phyloP scores from a whole-genome alignment of 768 basidiomycete genomes.

The Roridomyces roridus region DNA sequence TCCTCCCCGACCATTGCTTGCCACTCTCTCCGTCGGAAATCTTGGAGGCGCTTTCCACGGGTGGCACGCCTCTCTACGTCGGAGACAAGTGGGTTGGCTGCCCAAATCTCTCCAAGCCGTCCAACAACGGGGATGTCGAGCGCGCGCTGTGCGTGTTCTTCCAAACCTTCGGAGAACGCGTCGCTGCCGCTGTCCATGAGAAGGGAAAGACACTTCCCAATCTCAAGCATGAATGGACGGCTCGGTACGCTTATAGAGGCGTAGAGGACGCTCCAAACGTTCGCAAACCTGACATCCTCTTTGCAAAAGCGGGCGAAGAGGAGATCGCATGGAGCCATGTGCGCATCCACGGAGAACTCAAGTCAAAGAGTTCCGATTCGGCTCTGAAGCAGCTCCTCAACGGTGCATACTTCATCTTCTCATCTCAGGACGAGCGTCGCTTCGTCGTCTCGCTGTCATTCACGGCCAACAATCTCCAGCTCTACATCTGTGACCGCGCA shows the following conservation, averaged over 20 bases:
- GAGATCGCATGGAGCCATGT: not conserved
- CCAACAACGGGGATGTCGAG: not conserved
- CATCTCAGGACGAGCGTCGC: not conserved
- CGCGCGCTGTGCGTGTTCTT: not conserved
- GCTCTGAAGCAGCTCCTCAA: not conserved
- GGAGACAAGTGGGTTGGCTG: not conserved
- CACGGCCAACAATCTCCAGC: not conserved
- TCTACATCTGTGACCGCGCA: not conserved
- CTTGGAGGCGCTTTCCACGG: not conserved
- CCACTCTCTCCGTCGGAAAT: not conserved
- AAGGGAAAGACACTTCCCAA: not conserved
- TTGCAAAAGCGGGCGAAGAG: not conserved
- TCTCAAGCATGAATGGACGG: not conserved
- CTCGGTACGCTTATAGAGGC: not conserved
- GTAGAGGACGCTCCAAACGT: not conserved
- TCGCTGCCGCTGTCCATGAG: not conserved
- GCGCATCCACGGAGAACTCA: not conserved
- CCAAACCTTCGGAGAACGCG: not conserved
- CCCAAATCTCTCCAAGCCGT: not conserved
- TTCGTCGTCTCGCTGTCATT: not conserved
- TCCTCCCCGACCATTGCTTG: conserved; percentile 2
- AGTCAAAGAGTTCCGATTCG: not conserved
- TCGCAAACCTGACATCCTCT: not conserved
- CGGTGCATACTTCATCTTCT: not conserved
- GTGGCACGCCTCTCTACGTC: not conserved